Base-by-base conservation (phyloP, 805 yeast species). In the Candida nonsorbophila region DNA sequence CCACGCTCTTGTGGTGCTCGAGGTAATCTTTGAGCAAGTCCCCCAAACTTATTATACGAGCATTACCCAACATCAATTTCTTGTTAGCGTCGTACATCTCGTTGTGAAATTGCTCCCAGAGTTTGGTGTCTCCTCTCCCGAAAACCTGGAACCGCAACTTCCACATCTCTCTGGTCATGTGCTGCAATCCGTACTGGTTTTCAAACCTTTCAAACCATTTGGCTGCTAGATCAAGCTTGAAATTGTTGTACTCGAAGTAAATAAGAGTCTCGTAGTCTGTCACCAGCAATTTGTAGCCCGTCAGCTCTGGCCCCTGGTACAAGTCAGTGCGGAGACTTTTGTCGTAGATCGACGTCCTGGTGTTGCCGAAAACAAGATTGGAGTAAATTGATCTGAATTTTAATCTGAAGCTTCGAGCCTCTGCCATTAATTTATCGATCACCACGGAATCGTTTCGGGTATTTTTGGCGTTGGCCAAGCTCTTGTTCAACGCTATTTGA, bases 251-350 rank as follows among this genome's bases (percentile, higher is more conserved):
- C 37, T 64, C 70, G 29, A 63, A 42, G 24, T 28, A 13, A 12
- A 63, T 52, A 35, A 65, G 44, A 40, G 60, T 64, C 35, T 64
- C 69, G 37, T 49, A 62, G 42, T 65, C 70, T 3, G 33, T 31
- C 2, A 44, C 34, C 3, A 37, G 29, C 16, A 58, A 35, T 18
- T 28, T 30, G 26, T 42, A 42, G 2, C 42, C 48, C 11, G n/a
- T 8, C 14, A 11, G 11, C n/a, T n/a, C n/a, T n/a, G n/a, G n/a
- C n/a, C n/a, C n/a, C 12, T 10, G 10, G 31, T 50, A 42, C 15
- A 51, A 30, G 28, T 39, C 32, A 1, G 25, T 24, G 24, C 50
- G 38, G 20, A 42, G 40, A 5, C 30, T 28, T 16, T 31, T 22
- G 9, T 37, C 36, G 32, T 58, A 58, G 5, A 58, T 40, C 17